A percentile compares a stretch with the other conserved stretches of the same genome.
Evolutionary conservation across 768 basidiomycete species (phyloP).

Genomic region (Mrakia hoshinonis): DNA sequence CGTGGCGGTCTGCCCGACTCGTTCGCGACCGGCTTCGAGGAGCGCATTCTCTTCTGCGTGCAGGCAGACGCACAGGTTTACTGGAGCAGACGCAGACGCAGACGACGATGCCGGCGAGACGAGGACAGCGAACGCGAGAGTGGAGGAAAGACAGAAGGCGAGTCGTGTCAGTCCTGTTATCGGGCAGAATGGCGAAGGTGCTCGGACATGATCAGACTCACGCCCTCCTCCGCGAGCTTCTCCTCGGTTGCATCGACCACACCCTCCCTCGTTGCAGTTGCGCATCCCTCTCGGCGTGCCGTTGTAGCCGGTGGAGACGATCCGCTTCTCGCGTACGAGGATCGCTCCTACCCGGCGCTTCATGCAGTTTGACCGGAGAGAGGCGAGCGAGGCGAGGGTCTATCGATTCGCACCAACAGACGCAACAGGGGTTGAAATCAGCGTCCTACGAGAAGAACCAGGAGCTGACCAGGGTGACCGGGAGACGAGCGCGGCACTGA

Average conservation of each 20-base stretch:
- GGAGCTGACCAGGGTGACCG: neutral
- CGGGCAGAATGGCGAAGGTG: neutral
- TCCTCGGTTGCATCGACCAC: slow-evolving; percentile 64
- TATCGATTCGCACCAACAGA: neutral
- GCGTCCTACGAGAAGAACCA: neutral
- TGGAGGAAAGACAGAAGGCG: neutral
- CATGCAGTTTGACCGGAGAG: slow-evolving; percentile 83
- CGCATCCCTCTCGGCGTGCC: slow-evolving; percentile 82
- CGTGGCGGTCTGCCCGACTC: slow-evolving; percentile 61
- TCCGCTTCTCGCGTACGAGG: slow-evolving; percentile 52
- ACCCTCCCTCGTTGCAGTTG: slow-evolving; percentile 91
- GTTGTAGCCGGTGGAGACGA: slow-evolving; percentile 57
- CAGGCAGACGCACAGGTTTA: slow-evolving; percentile 79
- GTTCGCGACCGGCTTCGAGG: slow-evolving; percentile 82
- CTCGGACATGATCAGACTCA: slow-evolving; percentile 28
- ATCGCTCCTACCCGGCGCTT: slow-evolving; percentile 92
- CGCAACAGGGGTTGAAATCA: neutral
- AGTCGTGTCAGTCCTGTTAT: neutral
- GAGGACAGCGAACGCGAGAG: neutral
- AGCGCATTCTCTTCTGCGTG: slow-evolving; percentile 98
- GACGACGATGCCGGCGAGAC: neutral
- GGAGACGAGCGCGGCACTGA: slow-evolving; percentile 37
- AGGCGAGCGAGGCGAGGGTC: slow-evolving; percentile 69
- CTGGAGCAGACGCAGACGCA: slow-evolving; percentile 28
- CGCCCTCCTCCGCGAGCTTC: slow-evolving; percentile 44